Conservation (phyloP, 2,329 filamentous ascomycete genomes). For the Neofusicoccum cordaticola region DNA sequence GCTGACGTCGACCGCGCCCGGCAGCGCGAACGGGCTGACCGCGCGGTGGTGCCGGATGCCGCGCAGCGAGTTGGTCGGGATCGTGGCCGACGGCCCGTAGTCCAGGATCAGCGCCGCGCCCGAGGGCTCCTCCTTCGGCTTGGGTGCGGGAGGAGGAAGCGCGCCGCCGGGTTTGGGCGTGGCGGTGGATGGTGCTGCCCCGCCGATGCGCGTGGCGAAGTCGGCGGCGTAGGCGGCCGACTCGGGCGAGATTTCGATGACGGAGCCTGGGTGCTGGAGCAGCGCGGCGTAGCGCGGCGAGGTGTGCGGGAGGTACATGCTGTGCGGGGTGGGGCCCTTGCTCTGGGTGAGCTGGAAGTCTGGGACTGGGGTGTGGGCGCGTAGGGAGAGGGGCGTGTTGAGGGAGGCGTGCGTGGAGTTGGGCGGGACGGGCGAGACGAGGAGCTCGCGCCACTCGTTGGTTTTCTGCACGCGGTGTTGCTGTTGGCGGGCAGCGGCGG, state of each 20-base stretch:
- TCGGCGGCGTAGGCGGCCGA: slow-evolving; percentile 75
- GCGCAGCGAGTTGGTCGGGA: slow-evolving; percentile 85
- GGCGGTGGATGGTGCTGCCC: slow-evolving; percentile 43
- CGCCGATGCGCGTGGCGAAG: slow-evolving; percentile 82
- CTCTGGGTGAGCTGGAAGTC: slow-evolving; percentile 88
- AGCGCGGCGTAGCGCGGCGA: slow-evolving; percentile 77
- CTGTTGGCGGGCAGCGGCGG: slow-evolving; percentile 42
- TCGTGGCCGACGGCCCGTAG: slow-evolving; percentile 76
- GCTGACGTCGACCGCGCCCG: slow-evolving; percentile 82
- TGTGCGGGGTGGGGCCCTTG: slow-evolving; percentile 73
- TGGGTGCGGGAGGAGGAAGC: too few species aligned
- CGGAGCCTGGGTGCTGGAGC: slow-evolving; percentile 63
- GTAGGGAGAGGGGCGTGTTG: slow-evolving; percentile 33
- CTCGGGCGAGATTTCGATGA: slow-evolving; percentile 89
- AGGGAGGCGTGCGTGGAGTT: slow-evolving; percentile 55
- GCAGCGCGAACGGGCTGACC: slow-evolving; percentile 74
- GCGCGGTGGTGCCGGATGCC: slow-evolving; percentile 76
- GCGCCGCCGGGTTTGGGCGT: slow-evolving; percentile 44
- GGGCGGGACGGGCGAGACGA: slow-evolving; percentile 41
- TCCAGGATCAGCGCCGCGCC: slow-evolving; percentile 95
- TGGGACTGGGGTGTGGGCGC: slow-evolving; percentile 43
- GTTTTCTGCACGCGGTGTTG: slow-evolving; percentile 31
- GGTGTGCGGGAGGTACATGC: slow-evolving; percentile 77
- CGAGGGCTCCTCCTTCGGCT: slow-evolving; percentile 48
- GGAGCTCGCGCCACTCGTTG: slow-evolving; percentile 44